Percentiles rank a stretch among this genome's conserved stretches.
Evolutionary conservation across 495 filamentous ascomycete genomes (phyloP).

Genomic region (Aspergillus wentii): DNA sequence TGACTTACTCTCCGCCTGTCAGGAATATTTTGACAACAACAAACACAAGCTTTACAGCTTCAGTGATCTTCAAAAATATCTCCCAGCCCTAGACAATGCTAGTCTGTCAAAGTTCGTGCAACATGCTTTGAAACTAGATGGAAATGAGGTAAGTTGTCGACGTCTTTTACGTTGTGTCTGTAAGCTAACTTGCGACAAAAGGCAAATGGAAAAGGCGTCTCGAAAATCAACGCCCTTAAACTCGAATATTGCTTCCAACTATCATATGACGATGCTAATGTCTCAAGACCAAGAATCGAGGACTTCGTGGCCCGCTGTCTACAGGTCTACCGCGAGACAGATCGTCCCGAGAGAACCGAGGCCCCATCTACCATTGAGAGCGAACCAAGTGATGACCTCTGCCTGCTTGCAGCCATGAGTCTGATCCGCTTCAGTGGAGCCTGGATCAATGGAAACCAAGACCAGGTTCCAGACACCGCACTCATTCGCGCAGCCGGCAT

Average conservation of each 20-base stretch:
- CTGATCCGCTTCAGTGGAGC: slow-evolving; percentile 38
- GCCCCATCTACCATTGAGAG: slow-evolving; percentile 44
- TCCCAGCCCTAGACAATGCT: slow-evolving; percentile 32
- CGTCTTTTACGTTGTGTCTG: background rate
- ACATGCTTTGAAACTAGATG: slow-evolving; percentile 20
- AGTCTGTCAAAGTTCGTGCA: slow-evolving; percentile 33
- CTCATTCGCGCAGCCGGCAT: slow-evolving; percentile 49
- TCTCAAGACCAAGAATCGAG: slow-evolving; percentile 29
- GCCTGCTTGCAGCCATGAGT: slow-evolving; percentile 52
- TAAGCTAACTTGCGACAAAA: slow-evolving; percentile 9
- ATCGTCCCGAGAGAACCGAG: slow-evolving; percentile 12
- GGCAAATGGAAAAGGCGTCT: slow-evolving; percentile 21
- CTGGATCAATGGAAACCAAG: slow-evolving; percentile 11
- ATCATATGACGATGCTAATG: slow-evolving; percentile 33
- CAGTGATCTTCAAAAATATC: slow-evolving; percentile 44
- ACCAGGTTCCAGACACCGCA: slow-evolving; percentile 25
- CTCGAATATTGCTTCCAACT: slow-evolving; percentile 50
- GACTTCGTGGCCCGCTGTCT: slow-evolving; percentile 45
- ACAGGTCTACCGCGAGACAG: slow-evolving; percentile 32
- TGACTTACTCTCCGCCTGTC: slow-evolving; percentile 35
- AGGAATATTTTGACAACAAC: slow-evolving; percentile 45
- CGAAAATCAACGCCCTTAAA: slow-evolving; percentile 51
- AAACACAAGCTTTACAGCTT: slow-evolving; percentile 51
- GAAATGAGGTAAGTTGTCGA: slow-evolving; percentile 26
- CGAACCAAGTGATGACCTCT: slow-evolving; percentile 53